phyloP scores from a whole-genome alignment of 1,284 basidiomycete species.

The Ganoderma meredithae region DNA sequence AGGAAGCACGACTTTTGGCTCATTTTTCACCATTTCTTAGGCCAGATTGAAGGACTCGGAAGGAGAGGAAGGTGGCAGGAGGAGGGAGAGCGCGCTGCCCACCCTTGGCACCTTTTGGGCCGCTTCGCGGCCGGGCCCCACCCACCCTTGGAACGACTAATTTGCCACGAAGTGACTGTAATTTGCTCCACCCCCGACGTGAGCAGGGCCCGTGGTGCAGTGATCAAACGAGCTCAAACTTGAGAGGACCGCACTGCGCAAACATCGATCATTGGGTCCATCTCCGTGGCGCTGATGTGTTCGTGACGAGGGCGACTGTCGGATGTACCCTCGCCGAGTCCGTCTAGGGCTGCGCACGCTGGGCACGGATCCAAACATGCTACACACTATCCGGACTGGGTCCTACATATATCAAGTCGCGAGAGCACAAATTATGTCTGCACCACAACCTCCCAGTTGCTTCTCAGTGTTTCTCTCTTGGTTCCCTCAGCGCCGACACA shows the following conservation, averaged over 20 bases:
- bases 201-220: too few relatives aligned
- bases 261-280: not conserved
- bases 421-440: not conserved
- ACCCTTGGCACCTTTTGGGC: too few relatives aligned
- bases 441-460: not conserved
- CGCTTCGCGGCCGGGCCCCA: too few relatives aligned
- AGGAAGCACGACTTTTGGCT: too few relatives aligned
- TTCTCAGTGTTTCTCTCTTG: not conserved
- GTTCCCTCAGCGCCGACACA: not conserved
- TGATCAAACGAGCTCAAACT: too few relatives aligned
- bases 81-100: too few relatives aligned
- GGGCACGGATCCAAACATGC: not conserved
- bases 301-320: not conserved
- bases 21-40: too few relatives aligned
- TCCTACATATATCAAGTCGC: not conserved
- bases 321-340: not conserved
- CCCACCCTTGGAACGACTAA: too few relatives aligned
- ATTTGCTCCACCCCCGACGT: too few relatives aligned
- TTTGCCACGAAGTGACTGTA: too few relatives aligned
- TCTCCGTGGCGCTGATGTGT: not conserved
- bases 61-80: too few relatives aligned
- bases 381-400: not conserved
- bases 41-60: too few relatives aligned
- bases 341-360: not conserved
- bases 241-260: not conserved